Evolutionary conservation across 192 early-diverging fungal genomes (phyloP), one percentile per base, ranked within the genome.

Genomic region (Linnemannia elongata): DNA sequence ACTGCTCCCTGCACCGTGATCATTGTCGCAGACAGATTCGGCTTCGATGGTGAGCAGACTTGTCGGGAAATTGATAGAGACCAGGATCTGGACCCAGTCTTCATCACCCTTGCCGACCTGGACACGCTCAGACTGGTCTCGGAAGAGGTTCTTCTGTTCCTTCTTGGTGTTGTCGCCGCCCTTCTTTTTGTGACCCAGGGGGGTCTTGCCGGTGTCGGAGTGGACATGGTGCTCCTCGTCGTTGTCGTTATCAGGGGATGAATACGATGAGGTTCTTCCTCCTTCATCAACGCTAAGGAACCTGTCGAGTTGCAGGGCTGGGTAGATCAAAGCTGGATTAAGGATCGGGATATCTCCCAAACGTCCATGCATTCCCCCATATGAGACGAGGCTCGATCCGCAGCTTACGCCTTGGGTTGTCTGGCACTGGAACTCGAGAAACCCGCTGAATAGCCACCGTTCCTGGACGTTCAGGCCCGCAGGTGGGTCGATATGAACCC

Each of bases 41-140:
- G 39, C 83, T n/a, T 85, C 83, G 27, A 85, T 85, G 3, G 83
- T 85, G 27, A 85, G 24, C 4, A 80, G 78, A 4, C 78, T 71
- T 36, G 83, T 85, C 0, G 83, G 83, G 44, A 80, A 85, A 68
- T 85, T 85, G 41, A 85, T 45, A n/a, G 83, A 80, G 69, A 85
- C 27, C 24, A 85, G 20, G 69, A 85, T 77, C 55, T 80, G 55
- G 44, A 85, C 70, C 78, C 83, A 85, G 74, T 85, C 83, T 6
- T 76, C 13, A 5, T 80, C 75, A 12, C 45, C 42, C 69, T 80
- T 80, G 49, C 83, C 83, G 2, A 85, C 74, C 4, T 13, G 30
- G 6, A 85, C 82, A 1, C 38, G 77, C 20, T 85, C 77, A 7
- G 42, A 69, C n/a, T 49, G 72, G 30, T 84, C 77, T 24, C 72